These are phyloP conservation scores for Lasiosphaeris hirsuta DNA, from an alignment of 495 filamentous ascomycete species.

Conservation along the genomic window DNA sequence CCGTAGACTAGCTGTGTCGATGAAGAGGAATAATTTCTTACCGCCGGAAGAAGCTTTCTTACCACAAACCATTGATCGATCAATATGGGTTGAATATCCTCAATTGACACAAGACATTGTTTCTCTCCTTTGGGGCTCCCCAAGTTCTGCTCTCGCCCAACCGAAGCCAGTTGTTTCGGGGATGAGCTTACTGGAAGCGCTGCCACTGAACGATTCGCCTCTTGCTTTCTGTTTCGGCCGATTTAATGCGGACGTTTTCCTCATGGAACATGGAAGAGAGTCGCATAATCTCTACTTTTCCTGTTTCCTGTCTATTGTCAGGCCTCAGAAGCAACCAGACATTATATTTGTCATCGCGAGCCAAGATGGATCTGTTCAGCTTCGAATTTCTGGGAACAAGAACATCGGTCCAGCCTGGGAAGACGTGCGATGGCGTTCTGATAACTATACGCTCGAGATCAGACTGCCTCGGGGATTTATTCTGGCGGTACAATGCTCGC, in stretches of 20 bases:
- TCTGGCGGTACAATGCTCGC: constrained; percentile 63
- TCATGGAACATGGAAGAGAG: constrained; percentile 66
- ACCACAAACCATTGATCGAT: constrained; percentile 64
- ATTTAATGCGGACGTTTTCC: constrained; percentile 64
- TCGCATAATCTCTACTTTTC: constrained; percentile 62
- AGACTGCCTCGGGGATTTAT: constrained; percentile 66
- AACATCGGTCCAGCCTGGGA: constrained; percentile 72
- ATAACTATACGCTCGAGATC: constrained; percentile 57
- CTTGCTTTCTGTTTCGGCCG: constrained; percentile 70
- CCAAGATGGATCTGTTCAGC: constrained; percentile 70
- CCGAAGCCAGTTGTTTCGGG: constrained; percentile 29
- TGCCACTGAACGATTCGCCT: constrained; percentile 69
- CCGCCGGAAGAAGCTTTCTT: constrained; percentile 60
- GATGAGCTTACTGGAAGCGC: constrained; percentile 57
- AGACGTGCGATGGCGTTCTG: constrained; percentile 70
- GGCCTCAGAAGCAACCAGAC: constrained; percentile 62
- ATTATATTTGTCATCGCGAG: constrained; percentile 68
- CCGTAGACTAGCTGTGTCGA: constrained; percentile 70
- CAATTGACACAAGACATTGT: constrained; percentile 63
- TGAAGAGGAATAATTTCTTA: constrained; percentile 75
- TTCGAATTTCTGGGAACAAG: constrained; percentile 67
- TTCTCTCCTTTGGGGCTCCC: constrained; percentile 59
- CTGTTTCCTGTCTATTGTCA: constrained; percentile 68
- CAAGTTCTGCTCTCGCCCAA: constrained; percentile 45
- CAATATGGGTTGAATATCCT: constrained; percentile 73